These are phyloP conservation scores for Alnus rubra DNA, from an alignment of 306 rosid genomes.

Conservation along the genomic window DNA sequence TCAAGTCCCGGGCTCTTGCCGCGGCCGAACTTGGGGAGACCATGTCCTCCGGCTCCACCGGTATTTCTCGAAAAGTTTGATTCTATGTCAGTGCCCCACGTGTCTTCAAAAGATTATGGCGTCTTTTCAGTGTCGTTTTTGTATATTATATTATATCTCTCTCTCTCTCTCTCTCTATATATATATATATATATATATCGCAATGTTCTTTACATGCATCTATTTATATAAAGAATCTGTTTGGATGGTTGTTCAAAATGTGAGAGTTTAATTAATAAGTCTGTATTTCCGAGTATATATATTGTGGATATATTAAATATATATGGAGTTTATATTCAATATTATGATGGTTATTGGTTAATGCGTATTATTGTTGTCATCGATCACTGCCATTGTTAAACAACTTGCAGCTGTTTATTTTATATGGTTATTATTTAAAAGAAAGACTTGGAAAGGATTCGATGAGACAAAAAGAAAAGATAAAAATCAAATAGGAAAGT, in stretches of 20 bases:
- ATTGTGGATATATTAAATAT: no score
- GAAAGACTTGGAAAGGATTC: background rate
- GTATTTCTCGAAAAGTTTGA: slow-evolving; percentile 28
- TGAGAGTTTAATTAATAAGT: no score
- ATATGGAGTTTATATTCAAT: no score
- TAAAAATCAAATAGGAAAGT: background rate
- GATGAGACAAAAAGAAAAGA: background rate
- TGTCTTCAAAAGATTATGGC: background rate
- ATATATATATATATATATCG: no score
- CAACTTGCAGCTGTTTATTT: no score
- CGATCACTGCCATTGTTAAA: background rate
- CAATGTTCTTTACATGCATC: no score
- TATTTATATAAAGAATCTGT: no score
- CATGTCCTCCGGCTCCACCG: background rate
- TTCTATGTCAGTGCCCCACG: background rate
- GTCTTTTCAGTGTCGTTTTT: background rate
- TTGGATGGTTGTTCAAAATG: no score
- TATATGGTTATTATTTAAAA: background rate
- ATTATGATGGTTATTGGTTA: background rate
- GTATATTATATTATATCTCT: no score
- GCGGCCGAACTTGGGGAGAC: slow-evolving; percentile 16
- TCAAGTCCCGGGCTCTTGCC: slow-evolving; percentile 40
- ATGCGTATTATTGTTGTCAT: no score
- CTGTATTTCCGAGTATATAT: no score
- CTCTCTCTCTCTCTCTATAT: no score